Conservation (phyloP, 768 basidiomycete species). For the Tylopilus vinaceipallidus region DNA sequence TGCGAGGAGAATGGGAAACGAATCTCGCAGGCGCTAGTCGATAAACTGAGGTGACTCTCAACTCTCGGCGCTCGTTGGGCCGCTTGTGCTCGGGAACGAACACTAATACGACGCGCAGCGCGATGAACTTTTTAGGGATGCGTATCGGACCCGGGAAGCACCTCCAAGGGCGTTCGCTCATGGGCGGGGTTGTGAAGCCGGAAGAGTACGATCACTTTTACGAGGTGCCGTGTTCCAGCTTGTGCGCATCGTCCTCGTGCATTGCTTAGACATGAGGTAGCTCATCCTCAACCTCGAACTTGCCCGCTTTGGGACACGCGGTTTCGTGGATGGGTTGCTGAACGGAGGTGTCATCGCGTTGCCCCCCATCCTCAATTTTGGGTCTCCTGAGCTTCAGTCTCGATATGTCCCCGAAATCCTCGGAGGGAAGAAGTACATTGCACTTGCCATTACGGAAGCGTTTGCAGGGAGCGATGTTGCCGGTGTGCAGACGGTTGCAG, state of each 20-base stretch:
- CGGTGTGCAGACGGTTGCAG: constrained; percentile 83
- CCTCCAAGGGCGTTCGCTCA: constrained; percentile 73
- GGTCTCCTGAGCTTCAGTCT: constrained; percentile 66
- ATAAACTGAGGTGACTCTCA: constrained; percentile 70
- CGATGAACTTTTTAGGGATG: constrained; percentile 63
- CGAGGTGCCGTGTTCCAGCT: constrained; percentile 48
- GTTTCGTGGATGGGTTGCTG: constrained; percentile 83
- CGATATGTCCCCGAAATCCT: constrained; percentile 73
- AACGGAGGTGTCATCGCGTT: constrained; percentile 84
- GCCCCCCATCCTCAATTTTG: constrained; percentile 88
- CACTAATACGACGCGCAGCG: constrained; percentile 38
- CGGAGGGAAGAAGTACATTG: constrained; percentile 79
- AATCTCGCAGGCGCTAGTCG: constrained; percentile 80
- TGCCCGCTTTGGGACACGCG: constrained; percentile 78
- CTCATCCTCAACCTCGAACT: constrained; percentile 81
- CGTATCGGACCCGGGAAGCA: constrained; percentile 80
- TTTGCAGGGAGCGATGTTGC: constrained; percentile 88
- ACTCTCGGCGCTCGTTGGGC: background rate
- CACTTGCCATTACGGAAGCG: constrained; percentile 90
- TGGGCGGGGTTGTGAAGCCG: constrained; percentile 77
- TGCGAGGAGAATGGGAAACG: constrained; percentile 88
- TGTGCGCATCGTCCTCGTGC: background rate
- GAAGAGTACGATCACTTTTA: constrained; percentile 96
- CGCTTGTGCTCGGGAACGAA: background rate
- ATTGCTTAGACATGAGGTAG: constrained; percentile 35